Evolutionary conservation across 2,329 filamentous ascomycete species (phyloP).

Genomic region (Rasamsonia emersonii): DNA sequence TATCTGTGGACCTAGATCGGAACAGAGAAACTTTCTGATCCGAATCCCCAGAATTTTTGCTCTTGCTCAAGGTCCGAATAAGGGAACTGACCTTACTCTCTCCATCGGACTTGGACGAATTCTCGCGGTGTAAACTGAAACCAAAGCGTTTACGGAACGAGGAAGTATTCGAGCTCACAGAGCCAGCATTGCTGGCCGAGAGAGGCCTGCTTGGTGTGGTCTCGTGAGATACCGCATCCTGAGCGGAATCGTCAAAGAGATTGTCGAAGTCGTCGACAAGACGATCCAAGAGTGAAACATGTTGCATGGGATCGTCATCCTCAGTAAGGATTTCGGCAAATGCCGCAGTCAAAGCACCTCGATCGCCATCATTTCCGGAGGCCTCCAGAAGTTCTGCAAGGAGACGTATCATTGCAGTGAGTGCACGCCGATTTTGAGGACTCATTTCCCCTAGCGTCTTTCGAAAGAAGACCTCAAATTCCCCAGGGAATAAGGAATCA

Average conservation of each 20-base stretch:
- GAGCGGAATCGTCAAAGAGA: constrained; percentile 64
- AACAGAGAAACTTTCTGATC: constrained; percentile 60
- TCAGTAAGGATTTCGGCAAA: constrained; percentile 81
- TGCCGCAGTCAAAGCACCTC: constrained; percentile 76
- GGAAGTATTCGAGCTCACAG: constrained; percentile 75
- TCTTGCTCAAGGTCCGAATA: constrained; percentile 85
- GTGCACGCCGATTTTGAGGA: constrained; percentile 61
- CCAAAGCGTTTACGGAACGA: constrained; percentile 79
- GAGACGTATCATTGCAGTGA: constrained; percentile 74
- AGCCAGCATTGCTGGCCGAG: constrained; percentile 61
- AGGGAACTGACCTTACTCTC: constrained; percentile 66
- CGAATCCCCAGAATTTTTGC: constrained; percentile 49
- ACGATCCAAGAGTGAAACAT: constrained; percentile 80
- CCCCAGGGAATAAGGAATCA: constrained; percentile 32
- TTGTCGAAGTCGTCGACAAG: constrained; percentile 82
- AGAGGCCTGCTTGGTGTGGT: constrained; percentile 50
- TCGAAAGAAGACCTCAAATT: constrained; percentile 51
- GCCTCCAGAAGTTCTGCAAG: constrained; percentile 81
- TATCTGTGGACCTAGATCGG: constrained; percentile 71
- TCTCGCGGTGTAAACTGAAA: constrained; percentile 68
- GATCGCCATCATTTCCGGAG: constrained; percentile 82
- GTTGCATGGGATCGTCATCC: constrained; percentile 67
- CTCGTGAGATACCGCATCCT: constrained; percentile 35
- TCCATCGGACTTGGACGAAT: constrained; percentile 59
- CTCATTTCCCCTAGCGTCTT: constrained; percentile 44